Evolutionary conservation across 2,329 filamentous ascomycete species (phyloP), one percentile per base, ranked within the genome.

Genomic region (Monilinia fructicola): DNA sequence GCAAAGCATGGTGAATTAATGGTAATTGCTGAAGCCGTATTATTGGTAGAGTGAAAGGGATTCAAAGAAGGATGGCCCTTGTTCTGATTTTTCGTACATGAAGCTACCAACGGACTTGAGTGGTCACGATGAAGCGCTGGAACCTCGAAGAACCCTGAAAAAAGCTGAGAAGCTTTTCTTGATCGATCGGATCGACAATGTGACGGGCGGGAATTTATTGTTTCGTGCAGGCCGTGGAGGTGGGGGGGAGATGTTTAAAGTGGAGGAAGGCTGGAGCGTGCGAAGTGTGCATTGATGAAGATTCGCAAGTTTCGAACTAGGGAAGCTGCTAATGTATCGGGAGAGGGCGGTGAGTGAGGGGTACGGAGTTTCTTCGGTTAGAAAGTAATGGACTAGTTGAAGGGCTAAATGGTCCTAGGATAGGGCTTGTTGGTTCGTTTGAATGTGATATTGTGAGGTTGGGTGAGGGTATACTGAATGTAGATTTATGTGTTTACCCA

Each of bases 101-200:
- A 50, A 60, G 28, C 44, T 11, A 50, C n/a, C 44, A 23, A 50
- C 26, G 50, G 14, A 23, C 16, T 60, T 21, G 44, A 60, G 26
- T 48, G 42, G 44, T 10, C 14, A 35, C 12, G 10, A n/a, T 31
- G 56, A 35, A 38, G 56, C 42, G 56, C 26, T 28, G 31, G 58
- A 50, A 38, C 28, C n/a, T 38, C 44, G 58, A 50, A 60, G 28
- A 26, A 35, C 58, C 56, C 18, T 50, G 56, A 50, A 38, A 11
- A 59, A 35, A 56, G n/a, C 35, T 18, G 54, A 56, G 54, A 10
- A 42, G 18, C 11, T 21, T 23, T 46, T 23, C 58, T 59, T 60
- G 42, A 60, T 60, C 28, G 42, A 60, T 60, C 58, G 58, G 58
- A 60, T 60, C 58, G 44, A 48, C 44, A n/a, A 12, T 60, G 21